Base-by-base conservation (phyloP, 352 stramenopile species). In the Pythium oligandrum region DNA sequence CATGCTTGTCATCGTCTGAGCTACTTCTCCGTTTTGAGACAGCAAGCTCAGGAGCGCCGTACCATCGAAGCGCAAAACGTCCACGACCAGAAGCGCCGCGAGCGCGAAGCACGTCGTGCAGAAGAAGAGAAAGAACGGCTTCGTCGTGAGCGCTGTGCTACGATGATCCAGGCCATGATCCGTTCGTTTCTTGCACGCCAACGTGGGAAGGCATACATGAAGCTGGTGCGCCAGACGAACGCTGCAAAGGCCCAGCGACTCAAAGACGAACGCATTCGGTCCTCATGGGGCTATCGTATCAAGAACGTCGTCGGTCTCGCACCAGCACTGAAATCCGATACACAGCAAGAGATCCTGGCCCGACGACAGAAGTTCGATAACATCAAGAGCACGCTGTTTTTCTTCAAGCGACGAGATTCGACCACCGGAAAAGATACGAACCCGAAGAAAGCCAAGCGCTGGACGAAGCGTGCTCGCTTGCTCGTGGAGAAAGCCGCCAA, bases 21-120 rank as follows among this genome's bases (percentile, higher is more conserved):
- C 43, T 90, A 89, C 50, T 86, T 79, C 53, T 86, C 80, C 0
- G 61, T 90, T 11, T 55, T 90, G 7, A 64, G 69, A 39, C 68
- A 83, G 40, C 70, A 74, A 43, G 71, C 74, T 5, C 55, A 83
- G 48, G 34, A 61, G n/a, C 70, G 73, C 37, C 65, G 79, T 0
- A 46, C 44, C 38, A 42, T 34, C 0, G 71, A 80, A 8, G 63
- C 59, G 0, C 61, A 73, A 38, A 75, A 78, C 30, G 49, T 67
- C 2, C 71, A 57, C 5, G 69, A 70, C 17, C 56, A 78, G 33
- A 70, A 45, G 43, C 54, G 62, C 11, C 54, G 40, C 6, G 61
- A 69, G 33, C 55, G 61, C 5, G 55, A 61, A 0, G 51, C 38
- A 7, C 10, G 51, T 9, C 48, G 52, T 7, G 51, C 35, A 4